These are phyloP conservation scores for Tylopilus sp. DNA, from an alignment of 768 basidiomycete species.

Conservation along the genomic window DNA sequence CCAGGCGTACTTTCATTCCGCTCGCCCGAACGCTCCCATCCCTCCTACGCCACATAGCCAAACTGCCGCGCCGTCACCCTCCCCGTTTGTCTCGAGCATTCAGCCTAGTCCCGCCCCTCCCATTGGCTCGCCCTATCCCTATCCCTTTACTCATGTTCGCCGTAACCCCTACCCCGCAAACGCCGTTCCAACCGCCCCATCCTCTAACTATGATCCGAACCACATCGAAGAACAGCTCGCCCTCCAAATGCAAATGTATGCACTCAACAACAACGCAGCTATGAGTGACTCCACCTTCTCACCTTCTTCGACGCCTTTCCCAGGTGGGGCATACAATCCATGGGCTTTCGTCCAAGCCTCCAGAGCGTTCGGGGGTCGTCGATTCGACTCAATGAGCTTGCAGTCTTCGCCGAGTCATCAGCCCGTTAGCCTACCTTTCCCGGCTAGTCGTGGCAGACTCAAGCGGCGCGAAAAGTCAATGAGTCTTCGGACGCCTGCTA, in stretches of 20 bases:
- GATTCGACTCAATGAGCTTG: slow-evolving; percentile 54
- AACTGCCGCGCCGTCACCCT: slow-evolving; percentile 70
- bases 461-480: slow-evolving; percentile 42
- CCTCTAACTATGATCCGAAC: slow-evolving; percentile 38
- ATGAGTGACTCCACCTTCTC: slow-evolving; percentile 75
- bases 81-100: slow-evolving; percentile 55
- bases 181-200: slow-evolving; percentile 41
- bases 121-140: slow-evolving; percentile 76
- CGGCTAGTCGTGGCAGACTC: slow-evolving; percentile 42
- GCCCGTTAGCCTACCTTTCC: slow-evolving; percentile 43
- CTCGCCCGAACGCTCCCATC: slow-evolving; percentile 71
- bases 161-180: slow-evolving; percentile 43
- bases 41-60: slow-evolving; percentile 79
- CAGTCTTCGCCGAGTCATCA: slow-evolving; percentile 39
- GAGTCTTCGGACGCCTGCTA: slow-evolving; percentile 29
- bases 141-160: slow-evolving; percentile 71
- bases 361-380: slow-evolving; percentile 41
- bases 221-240: slow-evolving; percentile 68
- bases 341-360: slow-evolving; percentile 70
- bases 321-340: slow-evolving; percentile 57
- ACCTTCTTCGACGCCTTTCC: slow-evolving; percentile 73
- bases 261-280: slow-evolving; percentile 61
- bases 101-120: slow-evolving; percentile 54
- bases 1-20: slow-evolving; percentile 53
- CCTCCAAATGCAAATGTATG: slow-evolving; percentile 75